Percentiles rank a stretch among this genome's conserved stretches.
Conservation (phyloP, 2,329 filamentous ascomycete species). For the Cercospora citrullina region DNA sequence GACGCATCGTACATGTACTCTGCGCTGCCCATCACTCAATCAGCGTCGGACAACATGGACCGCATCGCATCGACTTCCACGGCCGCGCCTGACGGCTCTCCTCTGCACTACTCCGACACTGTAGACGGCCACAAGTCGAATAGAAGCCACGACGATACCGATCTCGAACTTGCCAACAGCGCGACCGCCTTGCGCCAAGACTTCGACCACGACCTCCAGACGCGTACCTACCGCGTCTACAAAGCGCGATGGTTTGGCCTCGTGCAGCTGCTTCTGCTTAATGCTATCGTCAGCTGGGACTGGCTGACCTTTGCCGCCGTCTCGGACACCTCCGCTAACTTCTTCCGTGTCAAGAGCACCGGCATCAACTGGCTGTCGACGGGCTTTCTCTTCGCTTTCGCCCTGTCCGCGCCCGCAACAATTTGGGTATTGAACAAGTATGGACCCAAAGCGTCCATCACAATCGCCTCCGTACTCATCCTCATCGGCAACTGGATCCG, state of each 20-base stretch:
- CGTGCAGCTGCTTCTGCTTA: slow-evolving; percentile 78
- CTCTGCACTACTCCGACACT: not conserved
- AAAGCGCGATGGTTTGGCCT: slow-evolving; percentile 89
- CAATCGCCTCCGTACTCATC: slow-evolving; percentile 69
- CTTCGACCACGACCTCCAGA: slow-evolving; percentile 9
- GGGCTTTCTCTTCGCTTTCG: slow-evolving; percentile 82
- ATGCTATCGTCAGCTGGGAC: slow-evolving; percentile 93
- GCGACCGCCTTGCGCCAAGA: slow-evolving; percentile 12
- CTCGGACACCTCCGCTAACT: slow-evolving; percentile 69
- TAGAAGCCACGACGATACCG: not conserved
- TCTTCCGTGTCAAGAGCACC: slow-evolving; percentile 72
- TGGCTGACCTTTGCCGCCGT: slow-evolving; percentile 93
- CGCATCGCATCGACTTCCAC: not conserved
- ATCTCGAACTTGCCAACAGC: slow-evolving; percentile 7
- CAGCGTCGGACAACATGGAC: not conserved
- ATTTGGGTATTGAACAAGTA: slow-evolving; percentile 75
- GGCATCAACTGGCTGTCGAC: slow-evolving; percentile 93
- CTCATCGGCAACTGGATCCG: slow-evolving; percentile 83
- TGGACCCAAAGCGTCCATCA: slow-evolving; percentile 76
- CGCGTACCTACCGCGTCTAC: slow-evolving; percentile 58
- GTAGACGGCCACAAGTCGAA: not conserved
- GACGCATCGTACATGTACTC: not conserved
- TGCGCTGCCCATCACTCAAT: not conserved
- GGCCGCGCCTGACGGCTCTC: not conserved
- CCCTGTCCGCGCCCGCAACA: slow-evolving; percentile 66